phyloP scores from a whole-genome alignment of 2,329 filamentous ascomycete genomes.

The Fusarium veterinarium region DNA sequence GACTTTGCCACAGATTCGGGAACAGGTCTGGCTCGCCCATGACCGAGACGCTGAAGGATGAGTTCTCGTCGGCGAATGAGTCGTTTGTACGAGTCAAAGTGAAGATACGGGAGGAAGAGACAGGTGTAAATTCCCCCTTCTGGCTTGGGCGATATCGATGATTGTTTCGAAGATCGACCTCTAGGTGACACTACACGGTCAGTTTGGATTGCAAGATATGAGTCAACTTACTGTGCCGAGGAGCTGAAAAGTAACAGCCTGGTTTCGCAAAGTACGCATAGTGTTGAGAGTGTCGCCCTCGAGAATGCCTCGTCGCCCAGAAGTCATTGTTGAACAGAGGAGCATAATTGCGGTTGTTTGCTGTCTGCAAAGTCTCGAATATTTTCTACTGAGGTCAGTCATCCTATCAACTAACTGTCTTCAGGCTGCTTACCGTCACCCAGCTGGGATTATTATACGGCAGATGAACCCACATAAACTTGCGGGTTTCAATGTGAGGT shows the following conservation, averaged over 20 bases:
- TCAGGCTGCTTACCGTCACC: slow-evolving; percentile 59
- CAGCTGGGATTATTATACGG: slow-evolving; percentile 68
- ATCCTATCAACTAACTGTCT: neutral
- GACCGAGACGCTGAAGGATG: slow-evolving; percentile 62
- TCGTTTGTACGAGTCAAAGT: slow-evolving; percentile 72
- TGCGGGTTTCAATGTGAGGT: slow-evolving; percentile 53
- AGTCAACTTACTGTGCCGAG: slow-evolving; percentile 47
- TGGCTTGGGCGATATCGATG: slow-evolving; percentile 46
- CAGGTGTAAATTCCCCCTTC: slow-evolving; percentile 56
- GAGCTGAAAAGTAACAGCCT: slow-evolving; percentile 59
- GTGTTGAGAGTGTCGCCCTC: slow-evolving; percentile 61
- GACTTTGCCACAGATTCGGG: slow-evolving; percentile 64
- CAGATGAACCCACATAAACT: slow-evolving; percentile 69
- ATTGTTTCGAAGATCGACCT: slow-evolving; percentile 44
- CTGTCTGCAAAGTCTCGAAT: slow-evolving; percentile 56
- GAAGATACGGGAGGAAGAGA: slow-evolving; percentile 69
- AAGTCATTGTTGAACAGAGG: slow-evolving; percentile 59
- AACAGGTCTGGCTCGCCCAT: slow-evolving; percentile 67
- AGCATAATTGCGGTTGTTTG: slow-evolving; percentile 52
- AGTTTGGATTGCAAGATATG: neutral
- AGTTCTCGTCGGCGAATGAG: slow-evolving; percentile 67
- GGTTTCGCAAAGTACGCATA: slow-evolving; percentile 63
- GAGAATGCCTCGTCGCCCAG: slow-evolving; percentile 61
- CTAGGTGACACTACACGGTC: slow-evolving; percentile 51
- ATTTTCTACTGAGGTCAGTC: slow-evolving; percentile 51